Conservation (phyloP, 208 protist genomes). For the Wallacemonas sp. region DNA sequence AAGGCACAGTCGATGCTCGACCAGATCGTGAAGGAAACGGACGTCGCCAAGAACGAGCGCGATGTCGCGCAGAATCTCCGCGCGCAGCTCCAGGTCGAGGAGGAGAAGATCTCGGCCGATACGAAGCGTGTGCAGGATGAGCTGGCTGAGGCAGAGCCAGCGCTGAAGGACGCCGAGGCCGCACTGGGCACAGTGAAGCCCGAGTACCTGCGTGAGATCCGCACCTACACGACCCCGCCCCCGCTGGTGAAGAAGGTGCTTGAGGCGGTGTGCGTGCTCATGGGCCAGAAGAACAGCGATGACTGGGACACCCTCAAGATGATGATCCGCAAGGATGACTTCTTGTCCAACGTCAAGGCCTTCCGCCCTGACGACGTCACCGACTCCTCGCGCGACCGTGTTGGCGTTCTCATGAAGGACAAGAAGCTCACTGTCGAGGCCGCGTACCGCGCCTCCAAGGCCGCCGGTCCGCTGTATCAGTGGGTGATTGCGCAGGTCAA, state of each 20-base stretch:
- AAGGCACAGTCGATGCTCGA: conserved; percentile 84
- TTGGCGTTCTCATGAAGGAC: conserved; percentile 88
- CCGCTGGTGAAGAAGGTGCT: conserved; percentile 94
- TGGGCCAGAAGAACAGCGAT: conserved; percentile 73
- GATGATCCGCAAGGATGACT: conserved; percentile 93
- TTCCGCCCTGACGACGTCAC: conserved; percentile 93
- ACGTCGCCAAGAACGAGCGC: conserved; percentile 85
- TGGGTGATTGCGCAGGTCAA: conserved; percentile 96
- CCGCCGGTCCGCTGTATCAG: conserved; percentile 96
- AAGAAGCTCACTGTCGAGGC: conserved; percentile 94
- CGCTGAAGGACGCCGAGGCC: conserved; percentile 95
- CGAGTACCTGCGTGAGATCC: conserved; percentile 97
- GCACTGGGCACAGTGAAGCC: conserved; percentile 96
- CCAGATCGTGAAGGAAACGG: conserved; percentile 85
- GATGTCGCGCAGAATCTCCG: conserved; percentile 61
- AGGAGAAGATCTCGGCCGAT: conserved; percentile 73
- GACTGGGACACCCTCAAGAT: conserved; percentile 96
- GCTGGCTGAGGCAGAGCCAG: conserved; percentile 88
- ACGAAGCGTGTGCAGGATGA: conserved; percentile 69
- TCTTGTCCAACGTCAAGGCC: conserved; percentile 94
- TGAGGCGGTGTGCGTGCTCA: conserved; percentile 87
- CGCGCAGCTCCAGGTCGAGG: conserved; percentile 85
- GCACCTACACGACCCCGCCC: conserved; percentile 96
- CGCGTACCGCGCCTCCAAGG: conserved; percentile 95
- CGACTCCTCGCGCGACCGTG: conserved; percentile 51